Evolutionary conservation across 768 basidiomycete species (phyloP), one percentile per base, ranked within the genome.

Genomic region (Lyophyllum semitale): DNA sequence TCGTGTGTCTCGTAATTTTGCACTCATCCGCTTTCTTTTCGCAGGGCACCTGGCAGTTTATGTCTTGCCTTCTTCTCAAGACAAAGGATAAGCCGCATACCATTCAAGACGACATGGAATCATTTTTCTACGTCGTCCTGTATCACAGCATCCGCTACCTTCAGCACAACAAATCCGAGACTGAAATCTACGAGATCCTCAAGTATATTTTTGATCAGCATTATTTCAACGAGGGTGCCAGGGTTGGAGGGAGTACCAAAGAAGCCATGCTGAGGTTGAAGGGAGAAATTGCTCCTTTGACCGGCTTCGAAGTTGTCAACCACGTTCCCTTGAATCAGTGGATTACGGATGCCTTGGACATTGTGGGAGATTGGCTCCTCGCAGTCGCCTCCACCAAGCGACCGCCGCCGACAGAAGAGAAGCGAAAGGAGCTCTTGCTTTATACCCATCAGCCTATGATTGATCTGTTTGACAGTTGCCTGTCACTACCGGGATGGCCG

Each of bases 71-170:
- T 7, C 48, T 73, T 5, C 59, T 71, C 6, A 11, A 13, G 27
- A 11, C 60, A 11, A 49, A 62, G 9, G 17, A 8, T 12, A n/a
- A n/a, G n/a, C n/a, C n/a, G n/a, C n/a, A n/a, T n/a, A n/a, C n/a
- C n/a, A n/a, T n/a, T n/a, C n/a, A 65, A 64, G 69, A 72, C 22
- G 69, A 74, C 45, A 43, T 73, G 8, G 68, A 73, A 52, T 72
- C 73, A 0, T 71, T 73, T 48, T n/a, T 62, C 41, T 56, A 65
- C 40, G 62, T 66, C 12, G 32, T 66, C 29, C 35, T 58, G 7
- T 66, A 59, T 45, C 40, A 47, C 18, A 37, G 48, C 8, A 37
- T 63, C 8, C 51, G 54, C n/a, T 64, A 59, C 40, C 18, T 56
- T 33, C 26, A 44, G 13, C 65, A 60, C 52, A 58, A 51, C 18